Conservation (phyloP, 2,329 filamentous ascomycete species). For the Aspergillus fumigatiaffinis region DNA sequence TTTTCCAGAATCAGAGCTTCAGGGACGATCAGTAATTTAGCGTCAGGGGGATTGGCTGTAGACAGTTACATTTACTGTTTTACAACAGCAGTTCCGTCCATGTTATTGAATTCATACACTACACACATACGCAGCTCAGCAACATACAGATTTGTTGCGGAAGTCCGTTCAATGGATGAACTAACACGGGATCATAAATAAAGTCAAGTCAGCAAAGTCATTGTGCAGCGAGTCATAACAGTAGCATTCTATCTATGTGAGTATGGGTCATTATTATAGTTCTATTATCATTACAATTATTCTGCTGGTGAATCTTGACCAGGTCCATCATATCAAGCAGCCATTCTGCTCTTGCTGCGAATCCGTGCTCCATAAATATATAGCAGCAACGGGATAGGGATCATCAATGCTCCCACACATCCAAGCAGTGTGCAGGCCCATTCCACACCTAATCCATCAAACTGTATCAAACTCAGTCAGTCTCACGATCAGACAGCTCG, state of each 20-base stretch:
- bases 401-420: slow-evolving; percentile 23
- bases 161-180: no score
- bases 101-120: no score
- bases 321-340: neutral
- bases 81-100: no score
- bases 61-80: no score
- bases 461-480: slow-evolving; percentile 13
- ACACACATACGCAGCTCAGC: no score
- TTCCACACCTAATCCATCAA: slow-evolving; percentile 26
- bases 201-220: neutral
- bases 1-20: no score
- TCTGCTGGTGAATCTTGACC: neutral
- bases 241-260: neutral
- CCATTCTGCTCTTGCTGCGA: slow-evolving; percentile 5
- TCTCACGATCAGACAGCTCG: neutral
- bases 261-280: neutral
- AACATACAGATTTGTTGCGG: no score
- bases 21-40: no score
- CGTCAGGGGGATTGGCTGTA: no score
- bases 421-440: slow-evolving; percentile 31
- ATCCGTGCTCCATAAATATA: slow-evolving; percentile 10
- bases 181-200: no score
- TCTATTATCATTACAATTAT: neutral
- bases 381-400: slow-evolving; percentile 25
- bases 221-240: neutral